Base-by-base conservation (phyloP, 73 alveolate genomes). In the Breviolum minutum region DNA sequence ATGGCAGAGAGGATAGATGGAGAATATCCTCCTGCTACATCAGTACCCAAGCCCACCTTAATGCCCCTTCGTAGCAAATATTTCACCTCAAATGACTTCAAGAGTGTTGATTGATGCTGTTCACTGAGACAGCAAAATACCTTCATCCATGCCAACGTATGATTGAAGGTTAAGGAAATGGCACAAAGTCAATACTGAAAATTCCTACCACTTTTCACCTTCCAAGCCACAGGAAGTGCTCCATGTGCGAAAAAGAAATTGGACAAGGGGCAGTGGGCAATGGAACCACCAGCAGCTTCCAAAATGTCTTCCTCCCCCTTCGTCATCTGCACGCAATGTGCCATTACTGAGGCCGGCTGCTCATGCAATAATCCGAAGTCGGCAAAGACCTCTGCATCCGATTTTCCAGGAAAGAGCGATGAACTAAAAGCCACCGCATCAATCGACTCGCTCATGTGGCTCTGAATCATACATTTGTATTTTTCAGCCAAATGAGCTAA, bases 191-290 rank as follows among this genome's bases (percentile, higher is more conserved):
- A 71, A 20, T 20, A 48, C 83, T 7, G 48, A 22, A 73, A 54
- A 54, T 10, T 16, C 54, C 90, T 30, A 32, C 13, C 27, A 81
- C 12, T 80, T 29, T 40, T 26, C 24, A 17, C 24, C 26, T 61
- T 17, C 40, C 61, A 7, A 19, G 64, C n/a, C 12, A 24, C 90
- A 5, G 96, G 89, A 61, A 95, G 79, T 16, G 87, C 73, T 64
- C 99, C 97, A 30, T 64, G 70, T 29, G 98, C 98, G 64, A 86
- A 87, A 91, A 71, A 94, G 97, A 96, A 96, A 73, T 96, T 96
- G 32, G 99, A 96, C 63, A 82, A 62, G 6, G 99, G 99, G 61
- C 99, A 87, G 98, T 87, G 99, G 14, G 99, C 99, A 30, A 96
- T 71, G 63, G 99, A 83, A 10, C 95, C 89, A 2, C 99, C 99